phyloP scores from a whole-genome alignment of 305 asterid genomes.

The Euphrasia arctica region DNA sequence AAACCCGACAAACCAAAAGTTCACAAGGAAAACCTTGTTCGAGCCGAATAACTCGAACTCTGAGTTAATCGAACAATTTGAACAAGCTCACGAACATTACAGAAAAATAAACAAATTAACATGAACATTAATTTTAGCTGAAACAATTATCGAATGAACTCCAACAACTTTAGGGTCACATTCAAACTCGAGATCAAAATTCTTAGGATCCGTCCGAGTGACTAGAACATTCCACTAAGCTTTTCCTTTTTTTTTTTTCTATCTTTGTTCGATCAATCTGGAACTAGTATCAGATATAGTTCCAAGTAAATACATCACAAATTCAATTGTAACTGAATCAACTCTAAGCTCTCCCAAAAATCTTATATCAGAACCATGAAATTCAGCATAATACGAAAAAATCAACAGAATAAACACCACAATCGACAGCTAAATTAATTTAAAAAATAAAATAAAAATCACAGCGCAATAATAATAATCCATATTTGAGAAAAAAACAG shows the following conservation, averaged over 20 bases:
- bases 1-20: neutral
- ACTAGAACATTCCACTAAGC: no score
- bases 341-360: neutral
- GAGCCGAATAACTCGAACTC: no score
- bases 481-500: neutral
- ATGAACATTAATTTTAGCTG: no score
- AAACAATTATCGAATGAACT: no score
- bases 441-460: neutral
- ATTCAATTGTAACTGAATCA: neutral
- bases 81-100: no score
- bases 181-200: no score
- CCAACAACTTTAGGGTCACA: no score
- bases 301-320: neutral
- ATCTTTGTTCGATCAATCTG: neutral
- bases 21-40: neutral
- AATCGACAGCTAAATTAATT: slow-evolving; percentile 19
- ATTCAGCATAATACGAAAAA: slow-evolving; percentile 1
- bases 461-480: slow-evolving; percentile 10
- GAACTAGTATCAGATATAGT: neutral
- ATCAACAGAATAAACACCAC: slow-evolving; percentile 2
- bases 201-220: no score
- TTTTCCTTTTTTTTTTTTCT: no score
- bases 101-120: no score
- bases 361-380: slow-evolving; percentile 6
- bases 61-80: no score